Evolutionary conservation across 768 basidiomycete species (phyloP).

Genomic region (Lactifluus hygrophoroides): DNA sequence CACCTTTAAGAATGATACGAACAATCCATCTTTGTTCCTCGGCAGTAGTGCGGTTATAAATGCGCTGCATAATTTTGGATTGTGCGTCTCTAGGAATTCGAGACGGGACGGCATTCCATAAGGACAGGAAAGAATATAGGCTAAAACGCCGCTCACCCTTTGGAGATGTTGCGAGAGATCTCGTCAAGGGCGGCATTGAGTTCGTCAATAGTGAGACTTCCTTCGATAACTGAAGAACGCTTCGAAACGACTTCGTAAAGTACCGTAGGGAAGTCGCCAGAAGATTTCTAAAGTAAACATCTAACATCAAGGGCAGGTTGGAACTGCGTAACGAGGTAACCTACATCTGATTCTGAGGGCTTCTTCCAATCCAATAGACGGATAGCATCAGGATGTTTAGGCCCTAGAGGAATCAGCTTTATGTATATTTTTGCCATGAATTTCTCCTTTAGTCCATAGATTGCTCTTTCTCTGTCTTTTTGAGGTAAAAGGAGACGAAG

Average conservation of each 20-base stretch:
- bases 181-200: conserved; percentile 78
- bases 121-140: background rate
- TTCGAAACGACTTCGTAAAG: conserved; percentile 81
- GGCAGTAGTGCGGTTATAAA: conserved; percentile 73
- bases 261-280: conserved; percentile 85
- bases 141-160: conserved; percentile 44
- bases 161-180: conserved; percentile 60
- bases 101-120: background rate
- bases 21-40: conserved; percentile 94
- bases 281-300: conserved; percentile 40
- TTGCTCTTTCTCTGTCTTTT: conserved; percentile 90
- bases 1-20: conserved; percentile 93
- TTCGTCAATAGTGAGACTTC: conserved; percentile 70
- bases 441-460: conserved; percentile 93
- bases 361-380: conserved; percentile 87
- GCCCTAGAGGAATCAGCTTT: conserved; percentile 77
- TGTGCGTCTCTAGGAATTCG: conserved; percentile 54
- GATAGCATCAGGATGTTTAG: conserved; percentile 70
- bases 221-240: conserved; percentile 70
- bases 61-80: conserved; percentile 61
- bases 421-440: conserved; percentile 90
- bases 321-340: conserved; percentile 21
- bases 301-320: background rate
- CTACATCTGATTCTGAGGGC: conserved; percentile 58
- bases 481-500: conserved; percentile 87